Evolutionary conservation across 2,329 filamentous ascomycete species (phyloP).

Genomic region (Arthrobotrys megalospora): DNA sequence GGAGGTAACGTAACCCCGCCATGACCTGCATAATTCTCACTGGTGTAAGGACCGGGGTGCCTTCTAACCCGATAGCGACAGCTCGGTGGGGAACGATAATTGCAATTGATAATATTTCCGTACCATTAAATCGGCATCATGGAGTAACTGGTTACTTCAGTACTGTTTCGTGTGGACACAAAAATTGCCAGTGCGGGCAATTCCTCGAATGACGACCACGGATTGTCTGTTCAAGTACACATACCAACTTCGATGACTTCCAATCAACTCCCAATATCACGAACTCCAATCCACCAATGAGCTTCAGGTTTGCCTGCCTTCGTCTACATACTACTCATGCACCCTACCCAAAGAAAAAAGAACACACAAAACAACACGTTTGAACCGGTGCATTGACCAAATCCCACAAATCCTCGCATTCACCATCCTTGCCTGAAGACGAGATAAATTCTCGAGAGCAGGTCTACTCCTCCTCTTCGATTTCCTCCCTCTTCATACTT

Average conservation of each 20-base stretch:
- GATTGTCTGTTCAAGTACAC: neutral
- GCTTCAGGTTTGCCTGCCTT: neutral
- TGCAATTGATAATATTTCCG: neutral
- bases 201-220: neutral
- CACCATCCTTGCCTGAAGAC: neutral
- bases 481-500: slow-evolving; percentile 5
- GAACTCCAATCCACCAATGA: slow-evolving; percentile 8
- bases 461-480: slow-evolving; percentile 30
- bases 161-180: neutral
- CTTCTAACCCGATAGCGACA: slow-evolving; percentile 25
- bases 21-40: slow-evolving; percentile 54
- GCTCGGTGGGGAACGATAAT: slow-evolving; percentile 23
- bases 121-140: too few species aligned
- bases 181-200: neutral
- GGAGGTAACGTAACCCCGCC: slow-evolving; percentile 48
- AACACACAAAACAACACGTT: slow-evolving; percentile 32
- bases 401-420: slow-evolving; percentile 3
- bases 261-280: neutral
- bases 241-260: neutral
- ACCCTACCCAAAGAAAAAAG: slow-evolving; percentile 9
- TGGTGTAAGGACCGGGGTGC: slow-evolving; percentile 48
- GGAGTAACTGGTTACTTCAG: neutral
- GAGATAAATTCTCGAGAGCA: slow-evolving; percentile 21
- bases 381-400: slow-evolving; percentile 8
- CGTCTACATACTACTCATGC: neutral